These are phyloP conservation scores for Globisporangium lucens DNA, from an alignment of 352 stramenopile species.

Conservation along the genomic window DNA sequence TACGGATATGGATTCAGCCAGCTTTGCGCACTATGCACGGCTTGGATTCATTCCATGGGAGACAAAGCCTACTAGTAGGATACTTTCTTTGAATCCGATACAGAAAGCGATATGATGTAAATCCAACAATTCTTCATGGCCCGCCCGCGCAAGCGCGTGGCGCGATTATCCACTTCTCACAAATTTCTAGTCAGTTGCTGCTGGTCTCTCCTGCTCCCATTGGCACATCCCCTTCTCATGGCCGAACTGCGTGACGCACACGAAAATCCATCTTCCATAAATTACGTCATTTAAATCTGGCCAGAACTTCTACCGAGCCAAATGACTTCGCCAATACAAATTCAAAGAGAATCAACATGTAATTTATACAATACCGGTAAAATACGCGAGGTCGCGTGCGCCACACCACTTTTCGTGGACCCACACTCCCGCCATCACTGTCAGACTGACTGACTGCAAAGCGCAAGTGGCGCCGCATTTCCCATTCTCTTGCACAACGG, in stretches of 20 bases:
- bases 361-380: neutral
- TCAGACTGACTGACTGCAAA: neutral
- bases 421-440: neutral
- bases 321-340: neutral
- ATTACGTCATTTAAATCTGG: neutral
- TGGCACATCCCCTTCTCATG: neutral
- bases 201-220: too few relatives aligned
- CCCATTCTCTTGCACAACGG: neutral
- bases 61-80: too few relatives aligned
- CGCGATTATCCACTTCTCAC: neutral
- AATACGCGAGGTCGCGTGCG: neutral
- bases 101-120: too few relatives aligned
- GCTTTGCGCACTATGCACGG: too few relatives aligned
- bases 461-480: neutral
- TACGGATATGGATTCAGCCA: too few relatives aligned
- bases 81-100: too few relatives aligned
- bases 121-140: too few relatives aligned
- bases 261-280: neutral
- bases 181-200: neutral
- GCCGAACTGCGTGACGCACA: neutral
- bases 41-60: too few relatives aligned
- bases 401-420: neutral
- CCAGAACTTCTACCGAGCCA: neutral
- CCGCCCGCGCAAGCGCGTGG: too few relatives aligned
- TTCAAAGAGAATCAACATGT: neutral